These are phyloP conservation scores for Debaryomycetaceae sp. DNA, from an alignment of 1,139 yeast genomes.

Conservation along the genomic window DNA sequence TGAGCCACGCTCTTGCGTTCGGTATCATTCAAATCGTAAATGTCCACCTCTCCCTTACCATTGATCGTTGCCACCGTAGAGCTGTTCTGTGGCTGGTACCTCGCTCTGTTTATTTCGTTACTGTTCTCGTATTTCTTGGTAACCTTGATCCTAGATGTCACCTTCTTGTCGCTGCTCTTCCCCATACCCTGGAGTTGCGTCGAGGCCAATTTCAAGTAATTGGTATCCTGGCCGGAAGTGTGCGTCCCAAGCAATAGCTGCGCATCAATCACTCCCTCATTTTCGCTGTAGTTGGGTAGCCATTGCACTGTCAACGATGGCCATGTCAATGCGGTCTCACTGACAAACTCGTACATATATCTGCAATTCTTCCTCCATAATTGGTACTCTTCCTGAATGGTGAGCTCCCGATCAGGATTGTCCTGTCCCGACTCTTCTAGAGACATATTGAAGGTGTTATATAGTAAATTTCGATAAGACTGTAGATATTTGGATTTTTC, in stretches of 20 bases:
- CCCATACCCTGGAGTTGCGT: slow-evolving; percentile 58
- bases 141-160: slow-evolving; percentile 55
- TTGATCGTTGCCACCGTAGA: slow-evolving; percentile 71
- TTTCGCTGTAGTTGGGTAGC: slow-evolving; percentile 49
- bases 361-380: slow-evolving; percentile 79
- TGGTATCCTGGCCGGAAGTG: slow-evolving; percentile 75
- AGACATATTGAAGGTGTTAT: slow-evolving; percentile 1
- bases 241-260: slow-evolving; percentile 76
- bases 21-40: slow-evolving; percentile 50
- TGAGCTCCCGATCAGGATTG: slow-evolving; percentile 29
- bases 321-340: slow-evolving; percentile 77
- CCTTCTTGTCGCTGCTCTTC: slow-evolving; percentile 19
- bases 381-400: slow-evolving; percentile 67
- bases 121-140: slow-evolving; percentile 51
- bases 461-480: not conserved
- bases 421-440: slow-evolving; percentile 10
- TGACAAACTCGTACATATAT: slow-evolving; percentile 74
- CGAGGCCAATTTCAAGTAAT: slow-evolving; percentile 73
- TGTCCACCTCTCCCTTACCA: slow-evolving; percentile 66
- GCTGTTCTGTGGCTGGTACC: slow-evolving; percentile 74
- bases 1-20: slow-evolving; percentile 19
- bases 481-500: not conserved
- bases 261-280: slow-evolving; percentile 37
- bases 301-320: slow-evolving; percentile 78
- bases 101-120: slow-evolving; percentile 75